Evolutionary conservation across 495 filamentous ascomycete species (phyloP), one percentile per base, ranked within the genome.

Genomic region (Penicillium paradoxum): DNA sequence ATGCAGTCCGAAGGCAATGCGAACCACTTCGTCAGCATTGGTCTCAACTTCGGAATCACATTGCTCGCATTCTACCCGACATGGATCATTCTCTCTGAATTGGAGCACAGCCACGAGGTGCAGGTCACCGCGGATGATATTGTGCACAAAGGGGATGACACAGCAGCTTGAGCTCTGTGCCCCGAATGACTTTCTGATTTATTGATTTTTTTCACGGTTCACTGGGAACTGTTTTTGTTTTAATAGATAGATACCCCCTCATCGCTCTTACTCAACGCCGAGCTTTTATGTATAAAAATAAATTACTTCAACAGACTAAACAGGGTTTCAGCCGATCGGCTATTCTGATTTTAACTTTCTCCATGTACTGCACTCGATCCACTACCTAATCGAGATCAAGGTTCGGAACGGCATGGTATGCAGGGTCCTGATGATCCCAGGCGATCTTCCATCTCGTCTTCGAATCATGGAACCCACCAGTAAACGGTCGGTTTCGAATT

Each of bases 1-100:
- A 69, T 69, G 66, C 66, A 69, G 47, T 58, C 61, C 22, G 59
- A 69, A 24, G 66, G 64, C 21, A 54, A 53, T 30, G 66, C 64
- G 2, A 69, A 69, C 49, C 64, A 69, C 51, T 69, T 69, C 24
- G 61, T 67, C 45, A 69, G 66, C 45, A 69, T 69, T 36, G 66
- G 66, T 17, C 53, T 69, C 34, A 69, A 69, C 50, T 69, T 69
- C 30, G 66, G 66, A 7, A 64, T 69, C 29, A 69, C 66, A 0
- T n/a, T 69, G 13, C 27, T 70, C 14, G 58, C 60, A 29, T 33
- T 70, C 15, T n/a, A 63, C 30, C 65, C 67, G 0, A 70, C 67
- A 0, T 70, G 67, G 67, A 65, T 70, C 25, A 61, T 70, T 27
- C 49, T 69, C 2, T 67, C 64, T 19, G 64, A 59, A 22, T 54